Conservation (phyloP, 2,329 filamentous ascomycete genomes). For the Calonectria hongkongensis region DNA sequence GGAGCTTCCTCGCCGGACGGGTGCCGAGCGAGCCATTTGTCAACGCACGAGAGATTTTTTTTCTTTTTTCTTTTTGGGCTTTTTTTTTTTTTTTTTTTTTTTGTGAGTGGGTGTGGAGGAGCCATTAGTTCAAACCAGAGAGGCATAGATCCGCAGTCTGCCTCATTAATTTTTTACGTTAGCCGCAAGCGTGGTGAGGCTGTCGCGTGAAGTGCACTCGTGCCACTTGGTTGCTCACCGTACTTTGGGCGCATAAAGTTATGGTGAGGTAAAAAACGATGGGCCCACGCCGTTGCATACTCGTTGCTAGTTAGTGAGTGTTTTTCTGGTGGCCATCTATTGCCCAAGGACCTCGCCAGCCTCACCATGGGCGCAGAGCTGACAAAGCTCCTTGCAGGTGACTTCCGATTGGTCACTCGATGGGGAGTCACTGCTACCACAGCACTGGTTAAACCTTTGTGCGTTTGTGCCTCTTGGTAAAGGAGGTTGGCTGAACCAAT, state of each 20-base stretch:
- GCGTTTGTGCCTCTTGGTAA: neutral
- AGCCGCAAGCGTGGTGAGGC: constrained; percentile 10
- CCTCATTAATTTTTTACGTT: neutral
- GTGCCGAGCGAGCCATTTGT: constrained; percentile 37
- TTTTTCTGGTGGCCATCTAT: neutral
- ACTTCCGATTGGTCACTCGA: constrained; percentile 2
- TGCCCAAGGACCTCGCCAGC: constrained; percentile 4
- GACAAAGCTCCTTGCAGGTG: neutral
- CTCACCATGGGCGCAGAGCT: neutral
- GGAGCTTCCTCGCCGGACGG: constrained; percentile 26
- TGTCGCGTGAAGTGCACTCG: neutral
- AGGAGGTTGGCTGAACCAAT: constrained; percentile 4
- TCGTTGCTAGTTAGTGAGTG: neutral
- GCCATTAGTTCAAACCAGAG: neutral
- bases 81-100: neutral
- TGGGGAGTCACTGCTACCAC: neutral
- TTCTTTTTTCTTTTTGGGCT: neutral
- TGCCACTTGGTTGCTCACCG: constrained; percentile 24
- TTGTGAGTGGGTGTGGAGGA: constrained; percentile 6
- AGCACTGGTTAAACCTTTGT: neutral
- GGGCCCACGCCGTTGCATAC: constrained; percentile 7
- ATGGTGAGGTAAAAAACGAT: constrained; percentile 4
- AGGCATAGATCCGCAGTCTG: constrained; percentile 13
- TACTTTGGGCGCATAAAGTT: constrained; percentile 25
- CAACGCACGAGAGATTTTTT: constrained; percentile 18